A percentile compares a stretch with the other conserved stretches of the same genome.
These are phyloP conservation scores for Coemansia sp. DNA, from an alignment of 192 early-diverging fungal species.

Conservation along the genomic window DNA sequence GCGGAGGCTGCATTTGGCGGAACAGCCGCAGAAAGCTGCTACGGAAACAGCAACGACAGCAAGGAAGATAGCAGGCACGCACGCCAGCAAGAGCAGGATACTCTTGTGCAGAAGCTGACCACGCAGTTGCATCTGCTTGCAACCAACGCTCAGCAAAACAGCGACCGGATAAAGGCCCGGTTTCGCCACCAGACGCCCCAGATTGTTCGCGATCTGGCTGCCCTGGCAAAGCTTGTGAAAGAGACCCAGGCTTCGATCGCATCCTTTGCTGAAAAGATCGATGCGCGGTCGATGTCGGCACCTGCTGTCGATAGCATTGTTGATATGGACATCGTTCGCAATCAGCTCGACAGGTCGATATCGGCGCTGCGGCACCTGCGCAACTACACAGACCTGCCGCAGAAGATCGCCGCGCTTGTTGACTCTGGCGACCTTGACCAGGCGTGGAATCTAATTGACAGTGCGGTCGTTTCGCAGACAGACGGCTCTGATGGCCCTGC, in stretches of 20 bases:
- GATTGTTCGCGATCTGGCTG: slow-evolving; percentile 39
- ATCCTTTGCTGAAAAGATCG: slow-evolving; percentile 13
- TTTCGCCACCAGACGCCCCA: slow-evolving; percentile 44
- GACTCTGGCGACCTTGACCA: slow-evolving; percentile 25
- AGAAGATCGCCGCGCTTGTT: slow-evolving; percentile 28
- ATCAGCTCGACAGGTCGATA: slow-evolving; percentile 24
- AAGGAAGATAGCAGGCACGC: background rate
- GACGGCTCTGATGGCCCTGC: background rate
- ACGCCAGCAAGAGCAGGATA: slow-evolving; percentile 8
- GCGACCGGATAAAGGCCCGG: slow-evolving; percentile 49
- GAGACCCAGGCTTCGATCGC: slow-evolving; percentile 27
- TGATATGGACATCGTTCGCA: slow-evolving; percentile 21
- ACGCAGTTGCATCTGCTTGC: slow-evolving; percentile 51
- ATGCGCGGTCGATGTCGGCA: slow-evolving; percentile 19
- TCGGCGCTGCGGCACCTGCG: slow-evolving; percentile 32
- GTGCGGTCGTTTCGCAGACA: background rate
- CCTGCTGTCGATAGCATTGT: slow-evolving; percentile 25
- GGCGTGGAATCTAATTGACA: slow-evolving; percentile 36
- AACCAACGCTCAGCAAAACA: slow-evolving; percentile 44
- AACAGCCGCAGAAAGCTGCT: background rate
- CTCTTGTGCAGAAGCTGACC: slow-evolving; percentile 30
- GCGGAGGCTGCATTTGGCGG: slow-evolving; percentile 8
- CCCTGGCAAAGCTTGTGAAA: slow-evolving; percentile 26
- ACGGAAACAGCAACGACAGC: background rate
- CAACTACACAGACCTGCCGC: slow-evolving; percentile 38